Evolutionary conservation across 2,329 filamentous ascomycete species (phyloP), one percentile per base, ranked within the genome.

Genomic region (Epichloe uncinata): DNA sequence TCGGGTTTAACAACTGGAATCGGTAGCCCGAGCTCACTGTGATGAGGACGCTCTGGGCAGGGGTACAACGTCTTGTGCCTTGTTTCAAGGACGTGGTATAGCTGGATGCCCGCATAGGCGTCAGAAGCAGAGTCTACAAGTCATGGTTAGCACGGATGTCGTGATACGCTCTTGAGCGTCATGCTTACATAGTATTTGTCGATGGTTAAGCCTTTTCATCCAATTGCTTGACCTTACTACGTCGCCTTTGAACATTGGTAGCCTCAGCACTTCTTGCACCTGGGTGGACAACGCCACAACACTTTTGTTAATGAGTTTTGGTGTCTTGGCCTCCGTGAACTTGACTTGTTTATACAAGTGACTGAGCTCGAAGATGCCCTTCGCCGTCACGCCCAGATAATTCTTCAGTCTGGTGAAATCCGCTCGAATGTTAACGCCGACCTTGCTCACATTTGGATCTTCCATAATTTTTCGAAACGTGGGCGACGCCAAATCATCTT

Each of bases 301-400:
- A 47, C 63, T 73, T 60, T 80, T 86, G 63, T 87, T 85, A 60
- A 91, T 78, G 74, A 63, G 3, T 71, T 62, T 4, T 70, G 73
- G 37, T 78, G 68, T 5, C 69, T 68, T 49, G 3, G 64, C 64
- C 22, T 69, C 66, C 0, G 77, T 79, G 60, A 80, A 83, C 53
- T 82, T 88, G 54, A 95, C 77, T 11, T 95, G 69, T 56, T 80
- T 86, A 65, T 90, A 84, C 22, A 95, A 67, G 61, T 95, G 85
- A 62, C 85, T 91, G 7, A 95, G 73, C 66, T 96, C 90, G 53
- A 95, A 78, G 4, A 87, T 69, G 0, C 85, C 85, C 46, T 71
- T 74, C 1, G 81, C 71, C 0, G 84, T 63, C 26, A 95, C 73
- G 0, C 67, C 70, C 3, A 95, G 73, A 54, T 71, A 78, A n/a